Evolutionary conservation across 75 land plant genomes (phyloP).

Genomic region (Pinus tabuliformis): DNA sequence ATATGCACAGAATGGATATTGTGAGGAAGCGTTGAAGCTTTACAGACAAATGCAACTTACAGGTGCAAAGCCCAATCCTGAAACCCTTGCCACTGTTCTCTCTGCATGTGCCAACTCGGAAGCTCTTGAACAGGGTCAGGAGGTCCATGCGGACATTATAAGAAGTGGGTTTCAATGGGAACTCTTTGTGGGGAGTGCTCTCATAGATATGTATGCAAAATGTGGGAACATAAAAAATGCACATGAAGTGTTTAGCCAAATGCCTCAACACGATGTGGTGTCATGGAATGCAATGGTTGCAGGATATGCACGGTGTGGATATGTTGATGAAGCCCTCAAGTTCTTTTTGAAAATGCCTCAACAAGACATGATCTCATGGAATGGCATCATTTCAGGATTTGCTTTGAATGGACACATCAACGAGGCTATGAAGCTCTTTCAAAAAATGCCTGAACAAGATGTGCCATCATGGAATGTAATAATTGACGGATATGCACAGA

Average conservation of each 20-base stretch:
- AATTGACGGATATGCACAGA: neutral
- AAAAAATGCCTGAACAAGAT: neutral
- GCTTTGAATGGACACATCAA: neutral
- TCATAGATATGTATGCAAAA: conserved; percentile 58
- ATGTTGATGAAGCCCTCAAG: neutral
- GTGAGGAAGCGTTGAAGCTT: neutral
- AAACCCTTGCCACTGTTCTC: conserved; percentile 27
- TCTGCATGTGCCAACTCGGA: conserved; percentile 17
- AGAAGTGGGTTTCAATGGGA: conserved; percentile 32
- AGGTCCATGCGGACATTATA: conserved; percentile 41
- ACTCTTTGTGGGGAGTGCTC: conserved; percentile 32
- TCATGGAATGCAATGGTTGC: conserved; percentile 2
- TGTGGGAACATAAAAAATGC: conserved; percentile 21
- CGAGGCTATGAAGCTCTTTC: neutral
- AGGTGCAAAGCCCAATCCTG: conserved; percentile 24
- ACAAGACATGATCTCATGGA: neutral
- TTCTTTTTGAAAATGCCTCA: neutral
- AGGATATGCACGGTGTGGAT: neutral
- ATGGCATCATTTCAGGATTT: neutral
- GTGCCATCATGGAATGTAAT: neutral
- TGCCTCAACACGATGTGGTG: neutral
- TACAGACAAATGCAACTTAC: conserved; percentile 31
- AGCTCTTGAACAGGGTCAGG: neutral
- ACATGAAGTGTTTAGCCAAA: conserved; percentile 9
- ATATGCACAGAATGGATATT: neutral